phyloP scores from a whole-genome alignment of 2,329 filamentous ascomycete species.

The Cryphonectria parasitica region DNA sequence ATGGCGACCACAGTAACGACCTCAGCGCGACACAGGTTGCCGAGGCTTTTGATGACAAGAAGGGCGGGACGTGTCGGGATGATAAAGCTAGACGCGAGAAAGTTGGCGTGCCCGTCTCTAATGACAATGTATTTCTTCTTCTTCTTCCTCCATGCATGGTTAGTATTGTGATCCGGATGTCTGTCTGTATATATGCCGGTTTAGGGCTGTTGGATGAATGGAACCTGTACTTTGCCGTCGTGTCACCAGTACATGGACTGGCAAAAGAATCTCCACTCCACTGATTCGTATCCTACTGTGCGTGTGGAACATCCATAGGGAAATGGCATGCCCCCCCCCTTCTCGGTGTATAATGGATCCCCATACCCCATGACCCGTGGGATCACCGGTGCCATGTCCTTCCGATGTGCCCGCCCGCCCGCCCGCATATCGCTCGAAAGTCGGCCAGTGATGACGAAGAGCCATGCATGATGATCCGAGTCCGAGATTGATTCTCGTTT shows the following conservation, averaged over 20 bases:
- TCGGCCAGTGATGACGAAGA: neutral
- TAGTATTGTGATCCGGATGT: neutral
- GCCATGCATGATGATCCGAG: constrained; percentile 2
- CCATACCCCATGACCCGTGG: constrained; percentile 1
- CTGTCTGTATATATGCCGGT: neutral
- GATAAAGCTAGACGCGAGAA: neutral
- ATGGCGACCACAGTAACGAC: constrained; percentile 7
- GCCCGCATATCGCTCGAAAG: neutral
- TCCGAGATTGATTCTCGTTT: neutral
- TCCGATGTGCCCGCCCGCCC: neutral
- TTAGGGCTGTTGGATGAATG: neutral
- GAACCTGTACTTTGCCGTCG: neutral
- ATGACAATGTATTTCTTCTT: neutral
- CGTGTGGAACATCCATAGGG: neutral
- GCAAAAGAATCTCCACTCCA: neutral
- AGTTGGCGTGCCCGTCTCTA: neutral
- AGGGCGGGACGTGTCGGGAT: neutral
- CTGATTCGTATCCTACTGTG: neutral
- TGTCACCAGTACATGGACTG: neutral
- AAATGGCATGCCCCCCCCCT: neutral
- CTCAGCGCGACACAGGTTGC: constrained; percentile 20
- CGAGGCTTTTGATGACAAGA: constrained; percentile 21
- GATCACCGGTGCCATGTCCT: neutral
- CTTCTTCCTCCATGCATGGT: neutral
- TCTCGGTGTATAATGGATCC: neutral